Base-by-base conservation (phyloP, 176 grass and related monocot species). In the Musa beccarii region DNA sequence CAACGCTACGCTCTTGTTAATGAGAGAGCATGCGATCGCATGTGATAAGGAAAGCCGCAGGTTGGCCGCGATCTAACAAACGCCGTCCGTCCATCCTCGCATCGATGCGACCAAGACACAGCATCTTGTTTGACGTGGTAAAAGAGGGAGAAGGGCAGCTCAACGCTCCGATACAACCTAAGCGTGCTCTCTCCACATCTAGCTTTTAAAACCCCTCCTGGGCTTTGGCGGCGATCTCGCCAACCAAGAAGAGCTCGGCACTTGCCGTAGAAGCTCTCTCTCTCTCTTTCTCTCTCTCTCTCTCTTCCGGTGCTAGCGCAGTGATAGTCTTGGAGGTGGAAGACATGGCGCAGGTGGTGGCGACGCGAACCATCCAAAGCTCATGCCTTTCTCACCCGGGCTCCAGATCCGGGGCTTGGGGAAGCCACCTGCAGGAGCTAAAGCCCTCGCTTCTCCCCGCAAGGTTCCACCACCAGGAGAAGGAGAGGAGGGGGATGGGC, bases 261-360 rank as follows among this genome's bases (percentile, higher is more conserved):
- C 16, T 61, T 4, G 16, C 16, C 7, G 19, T 61, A 9, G 0
- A 17, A 61, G n/a, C 0, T 5, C 2, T 2, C 1, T 17, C 16
- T 5, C 16, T 59, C 15, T 59, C 56, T 28, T 0, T 7, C 0
- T 0, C 0, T 8, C 17, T 6, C 16, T 20, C 5, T n/a, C 57
- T 43, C 16, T 61, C 57, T 61, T 14, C 14, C 24, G 12, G 1
- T 8, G 23, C 23, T 12, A 67, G 26, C 65, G 11, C 26, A 13
- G 23, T 7, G 26, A 25, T 67, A 29, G 2, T 34, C 25, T 24
- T 70, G 68, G 68, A 70, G 43, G 68, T 70, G 19, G 17, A 52
- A 70, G 43, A 8, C 68, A 96, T 96, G 92, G 89, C 89, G 73
- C 92, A 87, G 78, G 64, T 89, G 85, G 86, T 68, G 68, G 88